A percentile compares a stretch with the other conserved stretches of the same genome.
Conservation (phyloP, 2,329 filamentous ascomycete genomes). For the Cytospora schulzeri region DNA sequence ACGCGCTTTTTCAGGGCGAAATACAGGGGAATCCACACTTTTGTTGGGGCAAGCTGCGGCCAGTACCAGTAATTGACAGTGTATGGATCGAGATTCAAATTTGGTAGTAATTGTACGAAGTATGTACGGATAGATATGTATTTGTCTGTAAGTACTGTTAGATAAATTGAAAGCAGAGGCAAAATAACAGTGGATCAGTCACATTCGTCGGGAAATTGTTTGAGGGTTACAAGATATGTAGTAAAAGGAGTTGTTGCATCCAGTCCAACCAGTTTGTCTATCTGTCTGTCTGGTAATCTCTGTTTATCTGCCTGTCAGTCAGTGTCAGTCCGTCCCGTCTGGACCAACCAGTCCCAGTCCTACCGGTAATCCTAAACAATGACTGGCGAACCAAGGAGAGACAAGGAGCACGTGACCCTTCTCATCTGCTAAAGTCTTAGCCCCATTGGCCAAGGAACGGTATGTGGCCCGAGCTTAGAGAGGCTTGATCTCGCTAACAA, state of each 20-base stretch:
- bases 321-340: too few species aligned
- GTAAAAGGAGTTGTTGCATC: not conserved
- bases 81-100: too few species aligned
- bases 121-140: too few species aligned
- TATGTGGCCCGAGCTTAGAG: not conserved
- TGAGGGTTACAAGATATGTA: not conserved
- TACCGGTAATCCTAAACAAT: too few species aligned
- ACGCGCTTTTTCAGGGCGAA: not conserved
- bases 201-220: not conserved
- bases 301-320: not conserved
- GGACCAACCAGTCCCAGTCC: not conserved
- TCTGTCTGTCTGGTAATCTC: not conserved
- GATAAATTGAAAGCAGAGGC: not conserved
- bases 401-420: not conserved
- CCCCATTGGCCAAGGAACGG: not conserved
- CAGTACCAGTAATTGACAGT: too few species aligned
- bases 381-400: not conserved
- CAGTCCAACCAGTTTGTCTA: not conserved
- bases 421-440: not conserved
- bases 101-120: too few species aligned
- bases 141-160: not conserved
- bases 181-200: not conserved
- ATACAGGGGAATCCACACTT: not conserved
- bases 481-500: not conserved
- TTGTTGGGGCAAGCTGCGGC: too few species aligned